Base-by-base conservation (phyloP, 78 protist species). In the slime mould (Dictyostelium discoideum) region DNA sequence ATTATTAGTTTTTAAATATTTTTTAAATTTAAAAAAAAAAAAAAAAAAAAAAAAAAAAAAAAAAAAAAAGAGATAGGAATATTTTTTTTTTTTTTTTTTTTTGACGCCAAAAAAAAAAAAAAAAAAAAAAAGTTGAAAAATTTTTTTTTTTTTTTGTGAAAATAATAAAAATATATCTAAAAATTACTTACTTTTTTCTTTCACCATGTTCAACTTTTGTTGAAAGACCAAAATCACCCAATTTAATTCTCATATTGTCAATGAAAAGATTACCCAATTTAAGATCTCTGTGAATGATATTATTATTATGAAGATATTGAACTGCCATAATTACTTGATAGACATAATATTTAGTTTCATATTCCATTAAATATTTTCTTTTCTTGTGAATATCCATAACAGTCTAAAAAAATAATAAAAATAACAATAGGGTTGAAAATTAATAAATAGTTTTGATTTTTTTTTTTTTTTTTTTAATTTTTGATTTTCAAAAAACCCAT, bases 191-290 rank as follows among this genome's bases (percentile, higher is more conserved):
- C 98, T 46, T 69, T 88, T 98, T 98, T 24, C 99, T 96, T 93
- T 99, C 99, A 50, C 97, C 98, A 57, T 79, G 72, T 57, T 85
- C 86, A 22, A 99, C 93, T 72, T 79, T 74, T 39, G 98, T 87
- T 42, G 99, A 99, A 9, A 99, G 98, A 32, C 99, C 99, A 84
- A 99, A 99, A 92, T 99, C 99, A 32, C 99, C 99, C 60, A 99
- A 92, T 93, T 98, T 98, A 54, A 98, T 72, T 16, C 86, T 67
- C 97, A 96, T 94, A 77, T 97, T 67, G 20, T 89, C 77, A 86
- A 99, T 96, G 85, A 99, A 98, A 18, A 99, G 85, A 92, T 99
- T 99, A 39, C 99, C 99, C 29, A 98, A 90, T 85, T 98, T 99
- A 13, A 96, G 69, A 83, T 96, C 97, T 48, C 97, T 63, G 65